A percentile compares a stretch with the other conserved stretches of the same genome.
Conservation (phyloP, 2,329 filamentous ascomycete genomes). For the Clarireedia monteithiana region DNA sequence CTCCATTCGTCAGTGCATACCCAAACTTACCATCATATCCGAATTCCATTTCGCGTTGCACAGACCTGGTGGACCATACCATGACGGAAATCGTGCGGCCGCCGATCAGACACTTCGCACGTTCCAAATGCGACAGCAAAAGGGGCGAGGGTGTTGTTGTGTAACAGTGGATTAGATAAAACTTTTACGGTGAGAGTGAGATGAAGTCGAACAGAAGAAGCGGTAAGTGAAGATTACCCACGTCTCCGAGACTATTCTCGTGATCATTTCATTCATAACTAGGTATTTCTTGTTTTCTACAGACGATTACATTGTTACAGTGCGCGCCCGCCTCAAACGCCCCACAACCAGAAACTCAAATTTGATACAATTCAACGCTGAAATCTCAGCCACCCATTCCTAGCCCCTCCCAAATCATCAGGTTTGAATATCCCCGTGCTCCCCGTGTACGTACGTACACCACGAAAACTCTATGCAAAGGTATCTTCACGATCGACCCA, state of each 20-base stretch:
- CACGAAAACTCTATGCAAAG: conserved; percentile 59
- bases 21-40: too few species aligned
- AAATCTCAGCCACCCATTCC: not conserved
- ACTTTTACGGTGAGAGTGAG: not conserved
- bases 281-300: not conserved
- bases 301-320: not conserved
- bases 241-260: not conserved
- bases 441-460: not conserved
- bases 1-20: too few species aligned
- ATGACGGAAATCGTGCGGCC: not conserved
- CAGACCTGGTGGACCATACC: too few species aligned
- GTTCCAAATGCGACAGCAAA: not conserved
- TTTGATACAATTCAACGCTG: not conserved
- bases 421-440: not conserved
- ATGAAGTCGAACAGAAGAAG: not conserved
- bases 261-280: not conserved
- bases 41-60: too few species aligned
- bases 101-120: not conserved
- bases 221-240: not conserved
- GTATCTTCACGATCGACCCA: conserved; percentile 91
- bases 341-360: not conserved
- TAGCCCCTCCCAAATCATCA: not conserved
- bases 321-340: not conserved
- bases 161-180: not conserved
- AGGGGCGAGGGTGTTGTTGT: not conserved